Evolutionary conservation across 768 basidiomycete species (phyloP), one percentile per base, ranked within the genome.

Genomic region (Hypholoma fasciculare): DNA sequence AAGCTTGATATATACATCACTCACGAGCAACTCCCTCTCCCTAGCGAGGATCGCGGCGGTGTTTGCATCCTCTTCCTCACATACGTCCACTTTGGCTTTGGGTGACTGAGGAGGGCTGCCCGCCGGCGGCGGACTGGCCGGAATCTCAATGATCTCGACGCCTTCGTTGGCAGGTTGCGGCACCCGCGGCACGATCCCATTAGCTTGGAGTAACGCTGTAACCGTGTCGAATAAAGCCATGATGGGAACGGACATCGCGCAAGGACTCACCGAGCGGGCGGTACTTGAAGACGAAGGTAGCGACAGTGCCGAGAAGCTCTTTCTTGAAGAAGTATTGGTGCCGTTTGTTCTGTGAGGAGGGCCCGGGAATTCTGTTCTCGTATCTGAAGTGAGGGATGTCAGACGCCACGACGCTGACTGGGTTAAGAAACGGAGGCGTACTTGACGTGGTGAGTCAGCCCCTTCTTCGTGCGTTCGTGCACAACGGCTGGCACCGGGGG

Each of bases 401-500:
- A 34, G 30, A 34, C 30, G 30, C 7, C 30, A 34, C 23, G 23
- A 23, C 23, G 23, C 7, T 34, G 6, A 34, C 30, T 1, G 30
- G 1, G 30, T 5, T 9, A 9, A 34, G 30, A 9, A 34, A 9
- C 6, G 6, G 9, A 5, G 6, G 17, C 59, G 46, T 55, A 71
- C 69, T 59, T 55, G 13, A 71, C 55, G 59, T 67, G 62, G 58
- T 70, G 70, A 7, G 44, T 54, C 4, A 64, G 51, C 7, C 58
- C 61, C 47, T 67, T 68, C 51, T 69, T 67, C 20, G 67, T 46
- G 11, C 65, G 65, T 57, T 71, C 67, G 44, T 68, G 68, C 2
- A 69, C 52, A 46, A 62, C 63, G 16, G 17, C 40, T 17, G 40
- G 6, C 7, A 27, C 20, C 1, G 37, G 52, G 19, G 40, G 14